Evolutionary conservation across 345 rosid genomes (phyloP).

Genomic region (Litchi chinensis): DNA sequence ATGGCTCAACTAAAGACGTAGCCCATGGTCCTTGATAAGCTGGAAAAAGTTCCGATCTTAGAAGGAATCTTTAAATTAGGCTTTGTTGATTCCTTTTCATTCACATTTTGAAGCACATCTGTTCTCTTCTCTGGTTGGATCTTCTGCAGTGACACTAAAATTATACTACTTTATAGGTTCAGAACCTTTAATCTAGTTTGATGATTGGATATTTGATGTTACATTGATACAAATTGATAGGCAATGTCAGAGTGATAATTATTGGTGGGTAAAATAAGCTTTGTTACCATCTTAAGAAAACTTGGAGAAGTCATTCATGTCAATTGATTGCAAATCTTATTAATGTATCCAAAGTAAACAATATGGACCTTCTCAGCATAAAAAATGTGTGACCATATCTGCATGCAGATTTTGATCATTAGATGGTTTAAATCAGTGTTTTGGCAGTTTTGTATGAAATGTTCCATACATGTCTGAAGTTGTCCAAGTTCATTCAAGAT

Average conservation of each 20-base stretch:
- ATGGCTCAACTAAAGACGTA: background rate
- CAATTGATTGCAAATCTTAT: background rate
- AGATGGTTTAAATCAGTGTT: background rate
- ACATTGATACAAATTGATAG: background rate
- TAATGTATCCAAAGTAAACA: background rate
- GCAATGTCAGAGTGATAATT: background rate
- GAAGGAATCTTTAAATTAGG: background rate
- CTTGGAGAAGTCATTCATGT: background rate
- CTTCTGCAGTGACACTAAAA: background rate
- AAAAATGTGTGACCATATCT: background rate
- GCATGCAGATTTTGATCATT: constrained; percentile 4
- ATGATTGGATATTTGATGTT: background rate
- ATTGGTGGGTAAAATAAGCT: background rate
- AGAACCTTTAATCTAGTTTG: background rate
- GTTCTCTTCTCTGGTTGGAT: constrained; percentile 3
- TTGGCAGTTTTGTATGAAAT: background rate
- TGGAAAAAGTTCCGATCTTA: background rate
- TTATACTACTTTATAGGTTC: background rate
- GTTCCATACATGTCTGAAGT: constrained; percentile 7
- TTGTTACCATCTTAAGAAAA: background rate
- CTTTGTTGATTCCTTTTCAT: background rate
- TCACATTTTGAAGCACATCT: background rate
- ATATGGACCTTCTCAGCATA: background rate
- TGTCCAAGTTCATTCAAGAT: background rate
- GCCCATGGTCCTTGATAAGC: background rate